Base-by-base conservation (phyloP, 1,284 basidiomycete species). In the Boletellus deceptivus region DNA sequence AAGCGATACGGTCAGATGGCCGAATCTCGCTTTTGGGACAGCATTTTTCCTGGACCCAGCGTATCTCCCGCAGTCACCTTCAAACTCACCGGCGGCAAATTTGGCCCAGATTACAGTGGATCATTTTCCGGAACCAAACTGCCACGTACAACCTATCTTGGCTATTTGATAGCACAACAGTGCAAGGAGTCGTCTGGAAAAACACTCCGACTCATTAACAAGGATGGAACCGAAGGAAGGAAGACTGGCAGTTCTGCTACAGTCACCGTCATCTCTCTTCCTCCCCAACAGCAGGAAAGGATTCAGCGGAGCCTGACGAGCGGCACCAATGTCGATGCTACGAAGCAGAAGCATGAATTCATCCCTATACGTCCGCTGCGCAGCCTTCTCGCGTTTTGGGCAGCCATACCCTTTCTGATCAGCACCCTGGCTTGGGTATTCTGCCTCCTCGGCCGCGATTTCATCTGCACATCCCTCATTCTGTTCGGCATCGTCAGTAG, bases 1-100 rank as follows among this genome's bases (percentile, higher is more conserved):
- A 64, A 56, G 46, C 53, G 45, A 14, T 71, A 64, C 40, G 66
- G 63, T 17, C 56, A 56, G 37, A 65, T 68, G 50, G 64, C 67
- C 9, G 25, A 53, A 17, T 55, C 55, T n/a, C 52, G 46, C 7
- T 13, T 61, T 1, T 68, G 69, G 67, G 62, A 67, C 34, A 59
- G 55, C 14, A 10, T 66, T 13, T 70, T 66, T 20, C 67, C 64
- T 6, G 67, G 66, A 14, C 52, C 53, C 43, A 62, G 59, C 8
- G 47, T 56, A 37, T 41, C 58, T 18, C 64, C 67, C 1, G 50
- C 59, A 20, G 11, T 38, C 16, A 54, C 61, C 14, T 69, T 68
- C 43, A 49, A 47, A 2, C 50, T 70, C 18, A 57, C 54, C 24
- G 66, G 64, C 24, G 66, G 64, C 17, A 53, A 52, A 44, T 17